A percentile compares a stretch with the other conserved stretches of the same genome.
These are phyloP conservation scores for Clonostachys rosea DNA, from an alignment of 2,329 filamentous ascomycete genomes.

Conservation along the genomic window DNA sequence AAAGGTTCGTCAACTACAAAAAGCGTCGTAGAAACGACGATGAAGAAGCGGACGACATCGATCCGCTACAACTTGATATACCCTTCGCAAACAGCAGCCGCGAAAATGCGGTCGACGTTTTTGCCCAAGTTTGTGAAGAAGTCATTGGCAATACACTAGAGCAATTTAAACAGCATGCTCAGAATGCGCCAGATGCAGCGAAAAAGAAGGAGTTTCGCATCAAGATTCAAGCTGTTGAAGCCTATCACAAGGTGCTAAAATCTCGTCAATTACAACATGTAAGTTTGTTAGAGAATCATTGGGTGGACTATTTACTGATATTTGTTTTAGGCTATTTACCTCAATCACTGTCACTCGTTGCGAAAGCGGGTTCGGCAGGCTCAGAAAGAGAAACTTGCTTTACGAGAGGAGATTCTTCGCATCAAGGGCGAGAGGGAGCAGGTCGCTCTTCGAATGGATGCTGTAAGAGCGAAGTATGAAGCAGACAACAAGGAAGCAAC, in stretches of 20 bases:
- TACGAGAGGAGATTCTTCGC: conserved; percentile 56
- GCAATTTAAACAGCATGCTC: conserved; percentile 35
- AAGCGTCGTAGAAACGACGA: conserved; percentile 32
- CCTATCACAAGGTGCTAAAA: conserved; percentile 53
- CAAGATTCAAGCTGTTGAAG: conserved; percentile 52
- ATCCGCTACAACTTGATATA: conserved; percentile 45
- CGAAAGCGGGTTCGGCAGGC: conserved; percentile 52
- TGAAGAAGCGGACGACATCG: conserved; percentile 31
- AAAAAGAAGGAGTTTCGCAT: conserved; percentile 48
- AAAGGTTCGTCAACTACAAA: conserved; percentile 50
- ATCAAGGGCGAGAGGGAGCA: conserved; percentile 57
- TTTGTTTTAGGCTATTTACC: conserved; percentile 43
- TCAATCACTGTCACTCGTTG: conserved; percentile 54
- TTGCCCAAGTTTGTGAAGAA: conserved; percentile 58
- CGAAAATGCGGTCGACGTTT: conserved; percentile 59
- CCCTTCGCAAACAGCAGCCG: conserved; percentile 47
- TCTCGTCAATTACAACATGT: conserved; percentile 55
- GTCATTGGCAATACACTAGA: conserved; percentile 46
- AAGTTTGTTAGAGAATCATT: conserved; percentile 16
- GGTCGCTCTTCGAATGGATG: conserved; percentile 58
- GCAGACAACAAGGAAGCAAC: conserved; percentile 44
- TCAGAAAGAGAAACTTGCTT: conserved; percentile 49
- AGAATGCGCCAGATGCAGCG: conserved; percentile 32
- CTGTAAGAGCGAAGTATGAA: conserved; percentile 56
- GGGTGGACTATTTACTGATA: background rate